Evolutionary conservation across 2,329 filamentous ascomycete genomes (phyloP).

Genomic region (Beauveria scarabaeidicola): DNA sequence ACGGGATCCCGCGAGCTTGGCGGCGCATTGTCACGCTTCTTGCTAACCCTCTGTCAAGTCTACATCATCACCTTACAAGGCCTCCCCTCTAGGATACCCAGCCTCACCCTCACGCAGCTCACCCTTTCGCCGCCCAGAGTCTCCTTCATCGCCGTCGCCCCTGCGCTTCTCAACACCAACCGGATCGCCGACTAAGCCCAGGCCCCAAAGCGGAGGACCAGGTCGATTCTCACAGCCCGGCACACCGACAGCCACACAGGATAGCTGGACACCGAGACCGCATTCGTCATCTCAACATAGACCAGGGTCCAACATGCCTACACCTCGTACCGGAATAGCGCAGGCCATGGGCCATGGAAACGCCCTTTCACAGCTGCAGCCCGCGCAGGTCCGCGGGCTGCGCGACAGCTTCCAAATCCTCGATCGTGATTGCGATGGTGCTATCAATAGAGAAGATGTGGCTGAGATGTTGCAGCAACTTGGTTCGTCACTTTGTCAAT

Average conservation of each 20-base stretch:
- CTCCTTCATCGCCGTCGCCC: slow-evolving; percentile 56
- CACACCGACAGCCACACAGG: slow-evolving; percentile 28
- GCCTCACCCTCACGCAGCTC: slow-evolving; percentile 53
- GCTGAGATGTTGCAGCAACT: slow-evolving; percentile 81
- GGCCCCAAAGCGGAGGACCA: slow-evolving; percentile 15
- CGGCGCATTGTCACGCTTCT: not conserved
- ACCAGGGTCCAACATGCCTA: slow-evolving; percentile 22
- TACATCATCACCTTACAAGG: slow-evolving; percentile 54
- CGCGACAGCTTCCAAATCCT: slow-evolving; percentile 91
- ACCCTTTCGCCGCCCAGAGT: slow-evolving; percentile 54
- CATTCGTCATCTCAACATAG: not conserved
- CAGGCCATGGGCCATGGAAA: slow-evolving; percentile 37
- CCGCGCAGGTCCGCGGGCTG: slow-evolving; percentile 75
- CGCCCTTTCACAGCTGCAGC: slow-evolving; percentile 64
- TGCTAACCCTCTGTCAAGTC: slow-evolving; percentile 30
- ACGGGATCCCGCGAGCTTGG: not conserved
- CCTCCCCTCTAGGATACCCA: slow-evolving; percentile 62
- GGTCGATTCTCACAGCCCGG: slow-evolving; percentile 32
- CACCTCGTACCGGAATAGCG: slow-evolving; percentile 28
- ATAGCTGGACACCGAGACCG: slow-evolving; percentile 29
- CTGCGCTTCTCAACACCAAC: slow-evolving; percentile 58
- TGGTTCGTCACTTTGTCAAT: slow-evolving; percentile 38
- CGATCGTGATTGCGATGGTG: slow-evolving; percentile 79
- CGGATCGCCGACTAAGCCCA: slow-evolving; percentile 47
- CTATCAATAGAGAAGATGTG: slow-evolving; percentile 74